Conservation (phyloP, 768 basidiomycete genomes). For the Hericium coralloides region DNA sequence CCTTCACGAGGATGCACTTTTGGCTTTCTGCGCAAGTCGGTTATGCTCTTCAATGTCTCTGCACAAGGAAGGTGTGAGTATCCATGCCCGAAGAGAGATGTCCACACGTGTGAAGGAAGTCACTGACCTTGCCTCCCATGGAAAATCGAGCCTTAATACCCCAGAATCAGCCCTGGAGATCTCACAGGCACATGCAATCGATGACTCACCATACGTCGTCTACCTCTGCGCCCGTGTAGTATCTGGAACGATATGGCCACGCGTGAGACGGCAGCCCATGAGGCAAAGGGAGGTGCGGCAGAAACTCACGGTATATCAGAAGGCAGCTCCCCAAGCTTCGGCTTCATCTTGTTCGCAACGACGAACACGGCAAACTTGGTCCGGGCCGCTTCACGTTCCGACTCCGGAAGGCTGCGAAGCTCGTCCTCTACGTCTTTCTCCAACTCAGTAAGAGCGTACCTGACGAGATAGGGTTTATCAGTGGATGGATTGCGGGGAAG, state of each 20-base stretch:
- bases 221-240: conserved; percentile 76
- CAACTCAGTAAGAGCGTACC: conserved; percentile 87
- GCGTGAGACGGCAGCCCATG: conserved; percentile 16
- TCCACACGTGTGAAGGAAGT: conserved; percentile 3
- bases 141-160: conserved; percentile 63
- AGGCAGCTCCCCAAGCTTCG: conserved; percentile 72
- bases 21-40: conserved; percentile 29
- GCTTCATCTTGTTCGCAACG: conserved; percentile 89
- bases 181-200: conserved; percentile 5
- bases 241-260: conserved; percentile 27
- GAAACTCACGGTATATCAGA: conserved; percentile 47
- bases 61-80: conserved; percentile 6
- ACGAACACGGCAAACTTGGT: conserved; percentile 92
- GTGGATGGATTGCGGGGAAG: not conserved
- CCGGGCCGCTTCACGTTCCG: conserved; percentile 55
- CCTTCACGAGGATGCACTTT: not conserved
- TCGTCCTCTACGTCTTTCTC: conserved; percentile 80
- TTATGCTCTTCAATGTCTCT: conserved; percentile 78
- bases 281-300: conserved; percentile 5
- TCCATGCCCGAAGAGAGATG: conserved; percentile 6
- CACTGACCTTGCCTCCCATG: conserved; percentile 71
- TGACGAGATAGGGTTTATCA: conserved; percentile 20
- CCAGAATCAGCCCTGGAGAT: conserved; percentile 3
- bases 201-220: conserved; percentile 59
- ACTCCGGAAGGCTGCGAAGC: conserved; percentile 53